Evolutionary conservation across 2,329 filamentous ascomycete species (phyloP), one percentile per base, ranked within the genome.

Genomic region (Penicillium hordei): DNA sequence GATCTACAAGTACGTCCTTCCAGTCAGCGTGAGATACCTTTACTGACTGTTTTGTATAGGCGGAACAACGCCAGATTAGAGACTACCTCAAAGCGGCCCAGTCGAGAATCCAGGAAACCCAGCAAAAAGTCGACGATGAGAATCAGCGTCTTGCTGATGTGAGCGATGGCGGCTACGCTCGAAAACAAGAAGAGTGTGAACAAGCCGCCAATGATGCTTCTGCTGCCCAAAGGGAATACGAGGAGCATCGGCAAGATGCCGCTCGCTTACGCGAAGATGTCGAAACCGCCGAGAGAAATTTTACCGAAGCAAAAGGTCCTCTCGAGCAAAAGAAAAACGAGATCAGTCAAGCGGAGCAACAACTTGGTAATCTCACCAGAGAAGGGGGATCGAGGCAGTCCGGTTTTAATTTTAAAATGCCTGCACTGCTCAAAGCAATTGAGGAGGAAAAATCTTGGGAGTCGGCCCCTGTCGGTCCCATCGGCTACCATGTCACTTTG

Each of bases 401-500:
- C 57, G 88, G 83, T 0, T 97, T 89, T 66, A 84, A 87, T 42
- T 72, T 74, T 1, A 82, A 82, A 40, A 83, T 95, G 67, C 79
- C 82, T 1, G 75, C 79, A 2, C 82, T 97, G 3, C 75, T 95
- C 7, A 80, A 76, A 52, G 82, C 82, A n/a, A 90, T 97, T 60
- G 81, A 85, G 6, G 77, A 79, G n/a, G 90, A 96, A 57, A 73
- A 62, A 2, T 81, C 86, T 0, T 97, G 95, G 69, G 78, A 80
- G 25, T 78, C 83, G 43, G 87, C 83, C 60, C 94, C 94, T 2
- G 80, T 97, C 34, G 94, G 94, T 0, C 94, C 94, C 0, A 79
- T 97, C 15, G 94, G 93, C 31, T 79, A 86, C 25, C 84, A 94
- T 68, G 82, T 99, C 51, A 87, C 86, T 63, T 78, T 99, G 25